Conservation (phyloP, 257 asterid genomes). For the Scutellaria minor region DNA sequence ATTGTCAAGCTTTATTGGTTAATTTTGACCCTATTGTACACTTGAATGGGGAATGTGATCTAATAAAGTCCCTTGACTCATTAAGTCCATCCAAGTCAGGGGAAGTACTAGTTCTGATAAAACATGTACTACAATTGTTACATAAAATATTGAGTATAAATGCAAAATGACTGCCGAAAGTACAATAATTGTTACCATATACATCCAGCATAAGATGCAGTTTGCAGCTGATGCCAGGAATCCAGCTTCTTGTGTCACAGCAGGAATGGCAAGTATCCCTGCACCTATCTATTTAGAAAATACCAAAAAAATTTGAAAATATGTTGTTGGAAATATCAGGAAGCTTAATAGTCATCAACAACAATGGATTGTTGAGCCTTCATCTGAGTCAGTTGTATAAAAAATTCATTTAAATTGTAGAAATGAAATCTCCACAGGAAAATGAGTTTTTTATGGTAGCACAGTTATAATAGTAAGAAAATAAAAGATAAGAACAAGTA, state of each 20-base stretch:
- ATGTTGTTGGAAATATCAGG: slow-evolving; percentile 6
- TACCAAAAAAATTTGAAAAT: background rate
- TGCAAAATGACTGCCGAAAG: slow-evolving; percentile 51
- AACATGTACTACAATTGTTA: slow-evolving; percentile 32
- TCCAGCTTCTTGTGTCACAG: slow-evolving; percentile 95
- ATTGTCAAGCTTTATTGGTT: background rate
- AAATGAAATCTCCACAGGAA: background rate
- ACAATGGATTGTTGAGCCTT: slow-evolving; percentile 8
- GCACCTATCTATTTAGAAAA: slow-evolving; percentile 69
- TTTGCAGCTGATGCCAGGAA: slow-evolving; percentile 76
- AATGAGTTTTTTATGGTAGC: background rate
- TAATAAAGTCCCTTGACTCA: background rate
- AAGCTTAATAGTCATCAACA: background rate
- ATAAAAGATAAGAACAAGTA: background rate
- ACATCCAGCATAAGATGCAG: slow-evolving; percentile 85
- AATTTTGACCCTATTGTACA: slow-evolving; percentile 21
- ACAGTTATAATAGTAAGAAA: background rate
- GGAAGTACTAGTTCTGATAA: slow-evolving; percentile 2
- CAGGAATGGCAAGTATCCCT: slow-evolving; percentile 95
- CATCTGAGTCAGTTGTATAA: background rate
- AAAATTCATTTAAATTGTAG: background rate
- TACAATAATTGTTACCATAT: slow-evolving; percentile 59
- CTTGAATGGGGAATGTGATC: slow-evolving; percentile 11
- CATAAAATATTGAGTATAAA: slow-evolving; percentile 70
- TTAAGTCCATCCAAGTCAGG: background rate